Evolutionary conservation across 2,329 filamentous ascomycete species (phyloP).

Genomic region (Trichoderma harzianum): DNA sequence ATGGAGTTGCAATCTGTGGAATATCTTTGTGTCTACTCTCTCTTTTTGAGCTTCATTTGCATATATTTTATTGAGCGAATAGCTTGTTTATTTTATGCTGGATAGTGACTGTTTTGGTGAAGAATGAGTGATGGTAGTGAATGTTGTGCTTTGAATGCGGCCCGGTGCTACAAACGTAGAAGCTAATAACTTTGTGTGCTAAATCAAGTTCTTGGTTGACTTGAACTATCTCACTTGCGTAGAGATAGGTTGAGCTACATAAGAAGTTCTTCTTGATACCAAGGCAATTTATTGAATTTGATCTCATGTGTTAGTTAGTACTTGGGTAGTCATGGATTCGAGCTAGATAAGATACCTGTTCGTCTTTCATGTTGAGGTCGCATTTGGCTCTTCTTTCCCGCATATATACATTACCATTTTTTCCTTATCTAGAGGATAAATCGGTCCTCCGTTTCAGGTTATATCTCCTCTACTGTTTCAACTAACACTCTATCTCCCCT

Average conservation of each 20-base stretch:
- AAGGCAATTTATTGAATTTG: not conserved
- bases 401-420: not conserved
- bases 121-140: not conserved
- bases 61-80: not conserved
- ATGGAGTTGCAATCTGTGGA: slow-evolving; percentile 13
- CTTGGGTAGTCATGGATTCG: not conserved
- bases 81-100: not conserved
- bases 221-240: not conserved
- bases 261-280: not conserved
- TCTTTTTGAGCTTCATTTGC: not conserved
- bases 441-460: not conserved
- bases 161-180: not conserved
- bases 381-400: not conserved
- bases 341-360: not conserved
- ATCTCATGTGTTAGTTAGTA: not conserved
- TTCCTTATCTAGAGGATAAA: not conserved
- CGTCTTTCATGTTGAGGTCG: not conserved
- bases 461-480: not conserved
- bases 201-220: not conserved
- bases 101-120: not conserved
- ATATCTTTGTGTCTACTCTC: not conserved
- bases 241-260: not conserved
- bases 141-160: not conserved
- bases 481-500: not conserved
- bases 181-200: not conserved